These are phyloP conservation scores for Chaetomium fimeti DNA, from an alignment of 495 filamentous ascomycete species.

Conservation along the genomic window DNA sequence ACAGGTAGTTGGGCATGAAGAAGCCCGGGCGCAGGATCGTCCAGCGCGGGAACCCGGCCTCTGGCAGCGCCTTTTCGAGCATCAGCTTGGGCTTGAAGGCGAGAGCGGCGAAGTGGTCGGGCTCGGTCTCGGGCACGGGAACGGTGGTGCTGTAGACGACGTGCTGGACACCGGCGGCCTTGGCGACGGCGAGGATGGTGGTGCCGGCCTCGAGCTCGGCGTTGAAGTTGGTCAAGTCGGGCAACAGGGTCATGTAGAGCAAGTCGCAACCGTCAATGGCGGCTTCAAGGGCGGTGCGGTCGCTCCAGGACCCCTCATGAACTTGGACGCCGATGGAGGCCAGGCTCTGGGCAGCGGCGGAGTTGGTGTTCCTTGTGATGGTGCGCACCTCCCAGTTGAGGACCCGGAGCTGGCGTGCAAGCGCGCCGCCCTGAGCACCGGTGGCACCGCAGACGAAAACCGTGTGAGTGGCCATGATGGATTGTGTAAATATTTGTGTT, in stretches of 20 bases:
- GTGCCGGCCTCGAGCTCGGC: slow-evolving; percentile 41
- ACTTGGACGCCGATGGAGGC: slow-evolving; percentile 41
- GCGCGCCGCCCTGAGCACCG: slow-evolving; percentile 49
- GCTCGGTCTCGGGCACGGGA: slow-evolving; percentile 22
- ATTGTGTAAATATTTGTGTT: background rate
- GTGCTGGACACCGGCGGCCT: slow-evolving; percentile 40
- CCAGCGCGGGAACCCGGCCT: slow-evolving; percentile 40
- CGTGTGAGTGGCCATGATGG: slow-evolving; percentile 2
- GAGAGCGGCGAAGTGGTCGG: slow-evolving; percentile 38
- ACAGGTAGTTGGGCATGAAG: slow-evolving; percentile 54
- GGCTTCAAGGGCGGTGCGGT: slow-evolving; percentile 38
- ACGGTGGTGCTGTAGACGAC: slow-evolving; percentile 44
- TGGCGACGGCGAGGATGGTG: slow-evolving; percentile 45
- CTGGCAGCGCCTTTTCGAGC: slow-evolving; percentile 39
- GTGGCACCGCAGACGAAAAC: slow-evolving; percentile 52
- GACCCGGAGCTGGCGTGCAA: slow-evolving; percentile 42
- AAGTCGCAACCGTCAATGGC: slow-evolving; percentile 44
- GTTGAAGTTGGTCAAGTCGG: slow-evolving; percentile 30
- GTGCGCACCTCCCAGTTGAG: slow-evolving; percentile 42
- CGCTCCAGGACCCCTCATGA: slow-evolving; percentile 43
- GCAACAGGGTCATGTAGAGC: slow-evolving; percentile 51
- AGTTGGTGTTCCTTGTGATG: slow-evolving; percentile 41
- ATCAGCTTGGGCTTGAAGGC: slow-evolving; percentile 35
- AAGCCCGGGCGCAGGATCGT: slow-evolving; percentile 47
- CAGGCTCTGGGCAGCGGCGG: slow-evolving; percentile 39